Percentiles rank a stretch among this genome's conserved stretches.
These are phyloP conservation scores for Veloporphyrellus conicus DNA, from an alignment of 1,284 basidiomycete species.

Conservation along the genomic window DNA sequence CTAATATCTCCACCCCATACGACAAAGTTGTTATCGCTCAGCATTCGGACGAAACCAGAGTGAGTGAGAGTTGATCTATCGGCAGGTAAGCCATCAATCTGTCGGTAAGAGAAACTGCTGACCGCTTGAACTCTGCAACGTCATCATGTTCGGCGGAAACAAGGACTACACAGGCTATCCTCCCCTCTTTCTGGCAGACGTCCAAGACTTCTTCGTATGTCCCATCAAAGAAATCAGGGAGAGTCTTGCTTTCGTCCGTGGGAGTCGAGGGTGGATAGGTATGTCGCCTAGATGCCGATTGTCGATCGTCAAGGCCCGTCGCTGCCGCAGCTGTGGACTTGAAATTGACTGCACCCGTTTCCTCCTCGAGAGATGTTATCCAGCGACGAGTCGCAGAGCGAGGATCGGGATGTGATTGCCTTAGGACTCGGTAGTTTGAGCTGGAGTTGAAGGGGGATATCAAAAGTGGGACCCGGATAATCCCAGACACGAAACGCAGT, in stretches of 20 bases:
- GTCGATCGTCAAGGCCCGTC: conserved; percentile 35
- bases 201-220: conserved; percentile 81
- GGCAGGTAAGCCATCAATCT: conserved; percentile 3
- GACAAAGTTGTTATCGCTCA: conserved; percentile 59
- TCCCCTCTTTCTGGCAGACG: conserved; percentile 64
- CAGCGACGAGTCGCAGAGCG: conserved; percentile 62
- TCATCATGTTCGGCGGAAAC: conserved; percentile 90
- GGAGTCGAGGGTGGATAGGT: conserved; percentile 24
- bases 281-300: conserved; percentile 25
- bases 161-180: conserved; percentile 79
- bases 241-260: conserved; percentile 42
- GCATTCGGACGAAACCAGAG: conserved; percentile 50
- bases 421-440: conserved; percentile 41
- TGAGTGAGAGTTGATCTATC: conserved; percentile 73
- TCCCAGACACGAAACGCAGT: conserved; percentile 50
- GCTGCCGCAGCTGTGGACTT: conserved; percentile 35
- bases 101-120: conserved; percentile 13
- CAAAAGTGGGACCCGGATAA: conserved; percentile 52
- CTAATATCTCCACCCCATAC: conserved; percentile 79
- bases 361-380: conserved; percentile 74
- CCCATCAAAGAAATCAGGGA: conserved; percentile 79
- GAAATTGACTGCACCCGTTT: conserved; percentile 67
- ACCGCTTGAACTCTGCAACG: conserved; percentile 82
- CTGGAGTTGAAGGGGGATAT: conserved; percentile 40
- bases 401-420: conserved; percentile 36